These are phyloP conservation scores for Strigomonas culicis DNA, from an alignment of 208 protist genomes.

Conservation along the genomic window DNA sequence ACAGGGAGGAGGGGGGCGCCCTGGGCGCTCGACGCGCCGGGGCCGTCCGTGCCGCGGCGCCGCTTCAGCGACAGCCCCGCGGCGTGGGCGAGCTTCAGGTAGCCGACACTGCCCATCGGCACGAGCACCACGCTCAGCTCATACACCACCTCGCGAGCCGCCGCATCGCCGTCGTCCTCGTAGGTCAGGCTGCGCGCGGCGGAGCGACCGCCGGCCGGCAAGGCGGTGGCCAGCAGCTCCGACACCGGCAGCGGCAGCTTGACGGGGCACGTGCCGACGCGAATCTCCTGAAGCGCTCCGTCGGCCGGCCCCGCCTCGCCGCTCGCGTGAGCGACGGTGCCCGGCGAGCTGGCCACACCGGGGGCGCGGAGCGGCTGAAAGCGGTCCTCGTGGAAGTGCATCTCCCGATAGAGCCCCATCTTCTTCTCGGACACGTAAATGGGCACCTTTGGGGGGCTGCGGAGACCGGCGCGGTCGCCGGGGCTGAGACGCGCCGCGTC, in stretches of 20 bases:
- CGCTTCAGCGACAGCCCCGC: conserved; percentile 9
- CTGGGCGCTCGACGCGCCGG: neutral
- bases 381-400: conserved; percentile 27
- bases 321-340: neutral
- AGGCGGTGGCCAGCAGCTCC: no score
- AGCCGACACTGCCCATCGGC: conserved; percentile 31
- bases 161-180: no score
- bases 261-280: no score
- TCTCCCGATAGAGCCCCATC: conserved; percentile 17
- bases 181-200: no score
- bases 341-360: conserved; percentile 1
- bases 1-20: conserved; percentile 18
- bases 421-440: conserved; percentile 35
- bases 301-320: neutral
- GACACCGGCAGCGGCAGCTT: no score
- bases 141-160: no score
- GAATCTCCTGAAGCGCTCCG: no score
- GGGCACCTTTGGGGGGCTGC: conserved; percentile 14
- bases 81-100: conserved; percentile 24
- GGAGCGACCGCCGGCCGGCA: no score
- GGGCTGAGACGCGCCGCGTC: neutral
- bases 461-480: conserved; percentile 5
- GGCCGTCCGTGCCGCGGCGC: neutral
- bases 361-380: no score
- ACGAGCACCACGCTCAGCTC: conserved; percentile 24